Base-by-base conservation (phyloP, 257 asterid species). In the Nemophila menziesii region DNA sequence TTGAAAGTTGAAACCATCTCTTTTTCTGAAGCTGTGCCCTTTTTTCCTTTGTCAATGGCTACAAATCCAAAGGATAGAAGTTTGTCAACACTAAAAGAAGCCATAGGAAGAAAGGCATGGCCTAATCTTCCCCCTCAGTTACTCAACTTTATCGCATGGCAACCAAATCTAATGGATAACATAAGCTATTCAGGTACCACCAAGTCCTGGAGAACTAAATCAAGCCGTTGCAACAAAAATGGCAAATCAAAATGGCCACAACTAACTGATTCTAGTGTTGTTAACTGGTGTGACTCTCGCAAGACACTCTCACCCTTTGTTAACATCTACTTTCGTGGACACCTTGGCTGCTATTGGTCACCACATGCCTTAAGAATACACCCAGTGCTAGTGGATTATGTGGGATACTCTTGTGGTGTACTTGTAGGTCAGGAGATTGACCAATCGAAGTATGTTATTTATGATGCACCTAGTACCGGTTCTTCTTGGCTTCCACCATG, bases 41-140 rank as follows among this genome's bases (percentile, higher is more conserved):
- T 29, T 29, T 10, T 29, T 2, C 36, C 12, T 29, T 29, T 29
- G 36, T 29, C 36, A 18, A 60, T 62, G 65, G 39, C 44, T 40
- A 42, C 44, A 46, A 51, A 46, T 15, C n/a, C 20, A n/a, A 60
- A 54, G 21, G 39, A 27, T 33, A 21, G 49, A 43, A 48, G 43
- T 1, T 12, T 33, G 1, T 26, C 50, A 20, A 5, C 8, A 17
- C 10, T n/a, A 2, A 50, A 62, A 27, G 23, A 20, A 22, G 11
- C 54, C 41, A 58, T 44, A 20, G 54, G 20, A 24, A 33, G 17
- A 17, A 51, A 42, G 64, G 27, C 55, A 43, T 72, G 73, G 80
- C 70, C 73, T 33, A 49, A 64, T 61, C 63, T 68, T 20, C 76
- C 68, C 4, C 39, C 22, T n/a, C 67, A 61, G 22, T 63, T 64